Evolutionary conservation across 768 basidiomycete species (phyloP).

Genomic region (Boletus sensibilis): DNA sequence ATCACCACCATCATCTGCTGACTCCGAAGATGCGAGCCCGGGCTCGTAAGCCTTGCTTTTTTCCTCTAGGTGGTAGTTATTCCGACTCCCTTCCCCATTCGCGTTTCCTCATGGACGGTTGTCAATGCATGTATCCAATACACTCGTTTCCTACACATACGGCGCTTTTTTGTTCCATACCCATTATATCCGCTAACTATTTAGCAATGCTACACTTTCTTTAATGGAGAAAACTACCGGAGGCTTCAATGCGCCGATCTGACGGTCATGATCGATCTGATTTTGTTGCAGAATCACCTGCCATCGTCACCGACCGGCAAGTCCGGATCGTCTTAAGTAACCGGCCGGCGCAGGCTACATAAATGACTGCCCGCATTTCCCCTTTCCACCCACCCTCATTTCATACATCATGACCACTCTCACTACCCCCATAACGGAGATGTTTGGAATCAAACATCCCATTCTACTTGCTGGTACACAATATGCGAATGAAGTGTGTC

Average conservation of each 20-base stretch:
- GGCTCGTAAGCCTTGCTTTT: slow-evolving; percentile 12
- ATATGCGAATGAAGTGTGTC: slow-evolving; percentile 29
- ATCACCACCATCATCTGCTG: slow-evolving; percentile 21
- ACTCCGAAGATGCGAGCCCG: slow-evolving; percentile 9
- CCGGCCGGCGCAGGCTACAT: slow-evolving; percentile 1
- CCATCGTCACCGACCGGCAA: background rate
- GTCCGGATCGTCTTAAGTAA: background rate
- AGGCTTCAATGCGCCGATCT: background rate
- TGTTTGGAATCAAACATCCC: slow-evolving; percentile 88
- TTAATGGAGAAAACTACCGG: background rate
- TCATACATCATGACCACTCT: slow-evolving; percentile 48
- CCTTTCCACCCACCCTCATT: background rate
- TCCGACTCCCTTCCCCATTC: slow-evolving; percentile 7
- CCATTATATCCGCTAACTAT: slow-evolving; percentile 22
- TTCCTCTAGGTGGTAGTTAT: background rate
- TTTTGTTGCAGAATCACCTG: background rate
- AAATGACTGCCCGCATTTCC: background rate
- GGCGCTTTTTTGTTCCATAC: slow-evolving; percentile 28
- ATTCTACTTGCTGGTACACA: slow-evolving; percentile 73
- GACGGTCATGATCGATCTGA: background rate
- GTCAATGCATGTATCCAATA: slow-evolving; percentile 34
- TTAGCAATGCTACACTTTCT: slow-evolving; percentile 2
- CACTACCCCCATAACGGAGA: slow-evolving; percentile 81
- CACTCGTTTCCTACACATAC: slow-evolving; percentile 28
- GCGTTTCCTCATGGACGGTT: slow-evolving; percentile 22